phyloP scores from a whole-genome alignment of 108 stramenopile species.

The Cyclotella baltica region DNA sequence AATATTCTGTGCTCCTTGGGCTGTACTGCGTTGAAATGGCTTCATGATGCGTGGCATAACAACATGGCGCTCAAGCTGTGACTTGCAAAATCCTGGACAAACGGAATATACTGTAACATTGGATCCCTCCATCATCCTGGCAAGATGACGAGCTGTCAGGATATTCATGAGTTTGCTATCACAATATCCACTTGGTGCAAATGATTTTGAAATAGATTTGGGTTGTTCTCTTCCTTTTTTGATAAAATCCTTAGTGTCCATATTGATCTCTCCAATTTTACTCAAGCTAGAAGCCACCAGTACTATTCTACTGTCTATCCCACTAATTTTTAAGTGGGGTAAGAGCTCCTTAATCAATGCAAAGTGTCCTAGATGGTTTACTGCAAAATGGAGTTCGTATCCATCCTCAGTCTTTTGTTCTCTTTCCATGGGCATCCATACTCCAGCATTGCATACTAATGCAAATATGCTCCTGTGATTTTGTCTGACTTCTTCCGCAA shows the following conservation, averaged over 20 bases:
- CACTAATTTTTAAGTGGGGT: conserved; percentile 11
- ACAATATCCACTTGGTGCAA: conserved; percentile 54
- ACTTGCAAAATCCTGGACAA: conserved; percentile 53
- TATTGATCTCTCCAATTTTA: conserved; percentile 43
- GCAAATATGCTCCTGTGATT: conserved; percentile 13
- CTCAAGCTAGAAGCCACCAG: conserved; percentile 45
- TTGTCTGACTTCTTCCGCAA: conserved; percentile 17
- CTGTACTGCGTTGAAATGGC: conserved; percentile 40
- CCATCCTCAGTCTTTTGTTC: conserved; percentile 43
- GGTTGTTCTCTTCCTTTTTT: conserved; percentile 22
- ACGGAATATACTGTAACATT: conserved; percentile 50
- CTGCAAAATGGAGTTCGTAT: conserved; percentile 50
- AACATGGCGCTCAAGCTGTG: conserved; percentile 40
- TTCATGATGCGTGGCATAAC: conserved; percentile 36
- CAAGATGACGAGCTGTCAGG: conserved; percentile 42
- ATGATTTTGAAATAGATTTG: conserved; percentile 11
- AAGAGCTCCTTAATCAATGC: conserved; percentile 13
- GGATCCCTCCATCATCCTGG: conserved; percentile 25
- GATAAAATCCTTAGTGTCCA: conserved; percentile 46
- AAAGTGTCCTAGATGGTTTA: conserved; percentile 53
- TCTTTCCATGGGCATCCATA: conserved; percentile 49
- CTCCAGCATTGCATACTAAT: conserved; percentile 52
- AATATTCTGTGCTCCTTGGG: conserved; percentile 57
- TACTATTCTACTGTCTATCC: conserved; percentile 36
- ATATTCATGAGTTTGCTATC: conserved; percentile 62